These are phyloP conservation scores for Daldinia decipiens DNA, from an alignment of 495 filamentous ascomycete species.

Conservation along the genomic window DNA sequence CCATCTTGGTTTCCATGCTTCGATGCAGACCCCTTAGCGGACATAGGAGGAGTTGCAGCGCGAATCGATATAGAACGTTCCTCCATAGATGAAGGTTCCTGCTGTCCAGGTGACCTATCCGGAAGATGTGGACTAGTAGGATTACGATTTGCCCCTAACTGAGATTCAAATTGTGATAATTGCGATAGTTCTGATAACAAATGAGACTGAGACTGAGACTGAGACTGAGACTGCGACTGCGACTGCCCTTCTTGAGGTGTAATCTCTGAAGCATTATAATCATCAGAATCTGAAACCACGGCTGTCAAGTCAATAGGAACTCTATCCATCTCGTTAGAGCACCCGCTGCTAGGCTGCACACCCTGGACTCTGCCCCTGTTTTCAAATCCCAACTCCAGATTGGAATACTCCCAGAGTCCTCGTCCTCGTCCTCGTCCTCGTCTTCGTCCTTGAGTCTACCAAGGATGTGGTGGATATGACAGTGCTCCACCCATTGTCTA, in stretches of 20 bases:
- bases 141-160: conserved; percentile 29
- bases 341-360: conserved; percentile 5
- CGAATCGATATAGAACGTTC: conserved; percentile 20
- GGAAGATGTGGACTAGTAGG: conserved; percentile 15
- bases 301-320: conserved; percentile 22
- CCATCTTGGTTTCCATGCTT: conserved; percentile 28
- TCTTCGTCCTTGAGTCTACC: conserved; percentile 19
- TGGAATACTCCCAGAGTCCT: background rate
- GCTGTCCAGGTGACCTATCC: conserved; percentile 8
- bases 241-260: conserved; percentile 24
- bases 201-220: conserved; percentile 32
- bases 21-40: conserved; percentile 18
- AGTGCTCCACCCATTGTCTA: conserved; percentile 16
- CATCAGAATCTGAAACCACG: conserved; percentile 39
- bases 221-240: conserved; percentile 3
- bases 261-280: conserved; percentile 5
- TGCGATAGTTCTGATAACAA: conserved; percentile 8
- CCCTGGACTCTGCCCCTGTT: background rate
- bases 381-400: background rate
- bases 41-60: conserved; percentile 31
- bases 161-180: conserved; percentile 8
- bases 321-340: conserved; percentile 7
- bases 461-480: conserved; percentile 3
- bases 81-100: conserved; percentile 19
- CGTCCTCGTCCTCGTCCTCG: background rate